phyloP scores from a whole-genome alignment of 805 yeast genomes.

The Kazachstania viticola region DNA sequence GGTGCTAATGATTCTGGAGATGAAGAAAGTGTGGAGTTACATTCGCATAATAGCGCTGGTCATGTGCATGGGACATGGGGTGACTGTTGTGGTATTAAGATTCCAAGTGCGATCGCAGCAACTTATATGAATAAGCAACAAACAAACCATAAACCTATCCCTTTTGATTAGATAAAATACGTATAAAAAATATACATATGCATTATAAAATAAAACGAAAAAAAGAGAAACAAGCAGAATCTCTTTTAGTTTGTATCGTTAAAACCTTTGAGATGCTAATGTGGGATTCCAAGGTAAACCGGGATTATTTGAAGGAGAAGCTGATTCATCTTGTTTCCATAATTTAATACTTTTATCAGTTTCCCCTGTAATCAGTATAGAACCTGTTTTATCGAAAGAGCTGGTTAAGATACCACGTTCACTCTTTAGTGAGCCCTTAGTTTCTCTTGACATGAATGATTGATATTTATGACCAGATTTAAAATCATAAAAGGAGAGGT shows the following conservation, averaged over 20 bases:
- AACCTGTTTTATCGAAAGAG: conserved; percentile 68
- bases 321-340: conserved; percentile 42
- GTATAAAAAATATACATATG: too few relatives aligned
- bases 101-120: conserved; percentile 94
- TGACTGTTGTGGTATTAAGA: conserved; percentile 93
- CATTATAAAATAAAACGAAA: background rate
- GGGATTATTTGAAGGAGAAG: conserved; percentile 21
- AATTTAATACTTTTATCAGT: conserved; percentile 79
- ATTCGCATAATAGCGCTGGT: too few relatives aligned
- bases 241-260: too few relatives aligned
- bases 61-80: conserved; percentile 63
- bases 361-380: conserved; percentile 74
- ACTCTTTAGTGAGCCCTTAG: conserved; percentile 61
- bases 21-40: too few relatives aligned
- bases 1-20: conserved; percentile 17
- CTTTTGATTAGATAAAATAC: conserved; percentile 73
- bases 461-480: conserved; percentile 55
- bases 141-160: conserved; percentile 34
- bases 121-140: conserved; percentile 37
- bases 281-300: conserved; percentile 26
- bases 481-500: conserved; percentile 70
- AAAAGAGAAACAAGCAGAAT: too few relatives aligned
- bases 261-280: conserved; percentile 20
- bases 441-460: conserved; percentile 36
- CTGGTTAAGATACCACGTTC: conserved; percentile 61